These are phyloP conservation scores for Kernera saxatilis DNA, from an alignment of 345 rosid species.

Conservation along the genomic window DNA sequence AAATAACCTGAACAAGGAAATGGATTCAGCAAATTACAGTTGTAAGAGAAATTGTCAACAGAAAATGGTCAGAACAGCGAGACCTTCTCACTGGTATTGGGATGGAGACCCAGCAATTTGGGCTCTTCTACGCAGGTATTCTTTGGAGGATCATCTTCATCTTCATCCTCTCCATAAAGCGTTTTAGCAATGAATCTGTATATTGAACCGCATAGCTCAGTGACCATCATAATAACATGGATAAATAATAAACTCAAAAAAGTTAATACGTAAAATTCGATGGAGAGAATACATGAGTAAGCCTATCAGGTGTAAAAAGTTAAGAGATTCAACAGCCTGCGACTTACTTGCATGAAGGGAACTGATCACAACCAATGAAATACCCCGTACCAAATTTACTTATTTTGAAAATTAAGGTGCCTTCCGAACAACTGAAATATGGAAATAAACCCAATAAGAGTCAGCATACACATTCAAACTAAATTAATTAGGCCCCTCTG, in stretches of 20 bases:
- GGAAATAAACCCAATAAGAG: slow-evolving; percentile 2
- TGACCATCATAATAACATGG: not conserved
- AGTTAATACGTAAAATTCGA: not conserved
- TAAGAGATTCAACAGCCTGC: not conserved
- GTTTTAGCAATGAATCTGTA: slow-evolving; percentile 87
- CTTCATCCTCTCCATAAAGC: slow-evolving; percentile 71
- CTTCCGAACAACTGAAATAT: slow-evolving; percentile 79
- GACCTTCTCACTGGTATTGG: slow-evolving; percentile 84
- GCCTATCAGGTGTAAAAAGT: not conserved
- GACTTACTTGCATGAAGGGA: slow-evolving; percentile 95
- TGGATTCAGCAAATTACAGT: slow-evolving; percentile 6
- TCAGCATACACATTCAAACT: not conserved
- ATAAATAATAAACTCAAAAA: not conserved
- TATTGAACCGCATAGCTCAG: slow-evolving; percentile 14
- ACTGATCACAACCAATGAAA: slow-evolving; percentile 87
- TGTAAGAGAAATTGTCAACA: not conserved
- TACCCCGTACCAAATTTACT: slow-evolving; percentile 82
- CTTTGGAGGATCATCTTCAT: slow-evolving; percentile 51
- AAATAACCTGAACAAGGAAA: slow-evolving; percentile 50
- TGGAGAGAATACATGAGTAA: not conserved
- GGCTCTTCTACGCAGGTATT: slow-evolving; percentile 60
- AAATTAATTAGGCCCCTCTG: not conserved
- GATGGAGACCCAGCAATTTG: slow-evolving; percentile 75
- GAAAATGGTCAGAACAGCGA: slow-evolving; percentile 19
- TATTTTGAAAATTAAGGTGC: slow-evolving; percentile 80